Evolutionary conservation across 371 early-diverging fungal genomes (phyloP).

Genomic region (Rhizopus delemar): DNA sequence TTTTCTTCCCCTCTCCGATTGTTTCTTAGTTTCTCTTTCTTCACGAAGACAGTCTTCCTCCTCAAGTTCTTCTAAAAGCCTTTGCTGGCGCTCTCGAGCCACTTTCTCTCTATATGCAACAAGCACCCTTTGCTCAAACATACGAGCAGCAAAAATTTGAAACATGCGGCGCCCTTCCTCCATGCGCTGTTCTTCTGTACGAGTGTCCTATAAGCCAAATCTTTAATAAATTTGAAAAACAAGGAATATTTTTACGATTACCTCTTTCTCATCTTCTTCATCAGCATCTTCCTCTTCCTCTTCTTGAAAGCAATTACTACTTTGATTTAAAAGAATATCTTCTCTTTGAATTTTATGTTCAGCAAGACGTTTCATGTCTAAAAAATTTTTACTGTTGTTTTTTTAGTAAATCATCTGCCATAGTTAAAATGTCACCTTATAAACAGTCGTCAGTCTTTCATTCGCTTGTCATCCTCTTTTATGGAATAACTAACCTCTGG

Average conservation of each 20-base stretch:
- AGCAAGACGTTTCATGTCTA: constrained; percentile 91
- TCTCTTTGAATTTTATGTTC: constrained; percentile 82
- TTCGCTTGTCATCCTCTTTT: neutral
- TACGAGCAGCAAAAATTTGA: constrained; percentile 91
- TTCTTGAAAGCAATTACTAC: constrained; percentile 42
- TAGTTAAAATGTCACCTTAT: constrained; percentile 76
- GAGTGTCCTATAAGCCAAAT: constrained; percentile 53
- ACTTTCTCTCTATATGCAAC: constrained; percentile 91
- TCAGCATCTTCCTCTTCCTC: constrained; percentile 66
- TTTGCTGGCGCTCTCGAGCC: constrained; percentile 78
- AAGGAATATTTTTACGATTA: constrained; percentile 8
- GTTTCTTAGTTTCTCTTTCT: constrained; percentile 68
- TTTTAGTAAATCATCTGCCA: constrained; percentile 83
- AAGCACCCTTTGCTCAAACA: constrained; percentile 94
- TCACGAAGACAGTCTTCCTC: constrained; percentile 76
- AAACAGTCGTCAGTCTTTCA: neutral
- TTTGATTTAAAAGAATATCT: constrained; percentile 51
- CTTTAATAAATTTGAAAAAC: neutral
- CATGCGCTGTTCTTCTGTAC: constrained; percentile 84
- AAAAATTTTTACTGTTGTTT: constrained; percentile 88
- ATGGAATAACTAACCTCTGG: constrained; percentile 54
- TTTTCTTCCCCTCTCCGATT: constrained; percentile 68
- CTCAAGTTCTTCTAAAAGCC: constrained; percentile 78
- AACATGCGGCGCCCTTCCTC: constrained; percentile 92
- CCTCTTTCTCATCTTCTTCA: constrained; percentile 42